phyloP scores from a whole-genome alignment of 768 basidiomycete genomes.

The Cytidiella melzeri region DNA sequence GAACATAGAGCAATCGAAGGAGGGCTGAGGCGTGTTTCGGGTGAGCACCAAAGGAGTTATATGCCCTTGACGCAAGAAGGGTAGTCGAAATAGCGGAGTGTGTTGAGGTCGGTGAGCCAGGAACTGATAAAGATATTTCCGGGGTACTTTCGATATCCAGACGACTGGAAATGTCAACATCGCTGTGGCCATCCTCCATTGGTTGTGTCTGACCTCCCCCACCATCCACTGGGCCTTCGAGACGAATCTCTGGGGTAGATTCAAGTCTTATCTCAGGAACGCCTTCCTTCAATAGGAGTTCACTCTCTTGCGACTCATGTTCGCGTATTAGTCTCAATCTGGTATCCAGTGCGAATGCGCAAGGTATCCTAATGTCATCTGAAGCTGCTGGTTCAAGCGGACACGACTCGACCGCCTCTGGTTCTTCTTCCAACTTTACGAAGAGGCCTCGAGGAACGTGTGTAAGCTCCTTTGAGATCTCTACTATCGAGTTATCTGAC shows the following conservation, averaged over 20 bases:
- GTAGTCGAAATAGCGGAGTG: slow-evolving; percentile 32
- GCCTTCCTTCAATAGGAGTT: slow-evolving; percentile 9
- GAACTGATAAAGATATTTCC: slow-evolving; percentile 31
- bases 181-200: neutral
- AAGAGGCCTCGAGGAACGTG: slow-evolving; percentile 48
- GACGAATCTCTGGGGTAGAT: slow-evolving; percentile 34
- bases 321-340: slow-evolving; percentile 43
- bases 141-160: slow-evolving; percentile 12
- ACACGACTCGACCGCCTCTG: slow-evolving; percentile 37
- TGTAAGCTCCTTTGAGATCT: slow-evolving; percentile 50
- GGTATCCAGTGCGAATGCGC: slow-evolving; percentile 46
- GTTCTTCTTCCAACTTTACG: slow-evolving; percentile 43
- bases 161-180: neutral
- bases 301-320: slow-evolving; percentile 16
- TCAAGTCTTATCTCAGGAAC: slow-evolving; percentile 37
- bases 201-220: slow-evolving; percentile 6
- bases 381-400: slow-evolving; percentile 46
- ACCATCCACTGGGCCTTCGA: slow-evolving; percentile 24
- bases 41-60: slow-evolving; percentile 43
- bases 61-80: slow-evolving; percentile 41
- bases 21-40: slow-evolving; percentile 57
- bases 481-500: slow-evolving; percentile 43
- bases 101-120: slow-evolving; percentile 22
- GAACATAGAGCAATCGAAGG: slow-evolving; percentile 65
- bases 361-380: slow-evolving; percentile 41